Evolutionary conservation across 2,329 filamentous ascomycete species (phyloP).

Genomic region (Coniosporium tulheliwenetii): DNA sequence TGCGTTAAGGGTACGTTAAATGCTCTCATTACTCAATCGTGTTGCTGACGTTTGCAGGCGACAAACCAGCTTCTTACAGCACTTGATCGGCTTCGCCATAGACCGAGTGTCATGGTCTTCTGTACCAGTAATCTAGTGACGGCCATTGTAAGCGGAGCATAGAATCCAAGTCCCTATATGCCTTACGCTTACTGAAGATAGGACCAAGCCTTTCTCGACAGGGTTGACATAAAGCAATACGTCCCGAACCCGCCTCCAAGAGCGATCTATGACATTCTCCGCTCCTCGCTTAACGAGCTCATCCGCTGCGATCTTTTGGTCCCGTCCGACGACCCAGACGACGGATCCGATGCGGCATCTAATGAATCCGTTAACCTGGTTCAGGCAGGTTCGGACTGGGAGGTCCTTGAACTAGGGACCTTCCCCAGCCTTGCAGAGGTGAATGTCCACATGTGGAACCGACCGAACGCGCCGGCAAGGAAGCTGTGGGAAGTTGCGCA

Average conservation of each 20-base stretch:
- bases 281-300: constrained; percentile 30
- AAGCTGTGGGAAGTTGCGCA: constrained; percentile 17
- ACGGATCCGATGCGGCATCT: not conserved
- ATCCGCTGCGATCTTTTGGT: constrained; percentile 21
- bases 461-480: constrained; percentile 10
- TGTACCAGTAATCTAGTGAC: constrained; percentile 34
- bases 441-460: constrained; percentile 6
- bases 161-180: not conserved
- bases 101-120: constrained; percentile 30
- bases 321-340: constrained; percentile 1
- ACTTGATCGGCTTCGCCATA: constrained; percentile 26
- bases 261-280: constrained; percentile 32
- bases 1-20: constrained; percentile 22
- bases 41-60: constrained; percentile 11
- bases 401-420: constrained; percentile 3
- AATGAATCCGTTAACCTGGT: not conserved
- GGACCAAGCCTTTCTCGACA: constrained; percentile 33
- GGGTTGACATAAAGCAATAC: constrained; percentile 30
- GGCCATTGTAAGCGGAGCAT: constrained; percentile 18
- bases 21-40: no score
- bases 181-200: not conserved
- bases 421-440: constrained; percentile 17
- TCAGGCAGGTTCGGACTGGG: constrained; percentile 1
- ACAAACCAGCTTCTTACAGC: constrained; percentile 34
- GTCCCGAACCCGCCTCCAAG: constrained; percentile 23